Conservation (phyloP, 495 filamentous ascomycete genomes). For the Penicillium riverlandense region DNA sequence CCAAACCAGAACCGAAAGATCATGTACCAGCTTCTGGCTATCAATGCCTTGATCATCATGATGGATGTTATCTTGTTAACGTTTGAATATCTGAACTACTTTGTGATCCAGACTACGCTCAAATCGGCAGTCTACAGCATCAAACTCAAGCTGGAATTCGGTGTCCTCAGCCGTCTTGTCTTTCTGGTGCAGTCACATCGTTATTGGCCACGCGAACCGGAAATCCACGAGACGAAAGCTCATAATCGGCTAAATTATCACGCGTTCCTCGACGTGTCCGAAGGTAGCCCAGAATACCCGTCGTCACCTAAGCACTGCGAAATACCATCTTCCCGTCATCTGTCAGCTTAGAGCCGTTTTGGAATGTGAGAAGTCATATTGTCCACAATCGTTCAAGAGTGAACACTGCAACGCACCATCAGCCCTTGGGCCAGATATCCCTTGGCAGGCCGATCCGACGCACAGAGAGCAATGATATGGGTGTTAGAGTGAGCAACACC, state of each 20-base stretch:
- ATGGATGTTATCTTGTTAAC: constrained; percentile 19
- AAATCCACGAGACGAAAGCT: background rate
- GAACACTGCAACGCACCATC: too few species aligned
- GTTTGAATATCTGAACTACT: constrained; percentile 7
- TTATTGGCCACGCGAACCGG: constrained; percentile 2
- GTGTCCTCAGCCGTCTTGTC: constrained; percentile 8
- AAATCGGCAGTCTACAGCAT: constrained; percentile 12
- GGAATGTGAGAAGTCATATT: too few species aligned
- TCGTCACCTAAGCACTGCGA: background rate
- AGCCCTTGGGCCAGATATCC: too few species aligned
- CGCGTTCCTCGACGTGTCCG: background rate
- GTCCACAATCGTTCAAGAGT: too few species aligned
- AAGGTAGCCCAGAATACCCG: background rate
- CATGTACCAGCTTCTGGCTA: constrained; percentile 31
- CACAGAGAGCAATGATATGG: too few species aligned
- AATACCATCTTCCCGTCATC: background rate
- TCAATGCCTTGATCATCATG: constrained; percentile 31
- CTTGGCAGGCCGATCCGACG: too few species aligned
- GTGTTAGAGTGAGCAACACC: too few species aligned
- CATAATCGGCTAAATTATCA: constrained; percentile 1
- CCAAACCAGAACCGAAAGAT: constrained; percentile 18
- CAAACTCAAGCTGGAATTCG: constrained; percentile 13
- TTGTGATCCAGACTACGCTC: constrained; percentile 4
- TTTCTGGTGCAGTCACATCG: constrained; percentile 13
- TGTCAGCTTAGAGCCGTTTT: too few species aligned